Evolutionary conservation across 768 basidiomycete genomes (phyloP), one percentile per base, ranked within the genome.

Genomic region (Phanerochaete carnosa): DNA sequence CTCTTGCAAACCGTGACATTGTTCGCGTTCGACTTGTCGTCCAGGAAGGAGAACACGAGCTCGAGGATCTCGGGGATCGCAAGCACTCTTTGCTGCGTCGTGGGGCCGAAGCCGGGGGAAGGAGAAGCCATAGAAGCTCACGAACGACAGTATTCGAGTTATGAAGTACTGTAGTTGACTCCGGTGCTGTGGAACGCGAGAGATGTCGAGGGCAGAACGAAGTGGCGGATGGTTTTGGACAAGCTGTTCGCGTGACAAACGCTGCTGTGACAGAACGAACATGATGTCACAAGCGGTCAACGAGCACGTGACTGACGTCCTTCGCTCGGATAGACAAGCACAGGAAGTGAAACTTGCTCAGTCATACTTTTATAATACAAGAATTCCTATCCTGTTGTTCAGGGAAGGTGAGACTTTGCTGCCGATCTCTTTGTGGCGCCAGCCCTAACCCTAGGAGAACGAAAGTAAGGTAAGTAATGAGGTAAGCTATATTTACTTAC

Each of bases 1-100:
- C 61, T 65, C 64, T 78, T 85, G 75, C 82, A 88, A 16, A 87
- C 84, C 30, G 73, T 71, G 2, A 82, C 85, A 54, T 81, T 85
- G 1, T 59, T 60, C 0, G 74, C 74, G 63, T 83, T 80, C 3
- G 77, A 69, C 1, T 59, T 32, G 8, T 65, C 65, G 61, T 82
- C 81, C 25, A 85, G 64, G 61, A 76, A 80, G 32, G 70, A 70
- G 68, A 88, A 83, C 9, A 89, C 73, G 68, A 83, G 78, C 55
- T 83, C 79, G 25, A 87, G 72, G 0, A 88, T 77, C 68, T 88
- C 87, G 0, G 86, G 83, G 23, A 86, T 84, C 29, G 68, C 72
- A 1, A 87, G 67, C 6, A 83, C 80, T 35, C 80, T 80, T 22
- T 49, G 52, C 22, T 55, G 54, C 13, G 54, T 39, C 39, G 39